Evolutionary conservation across 768 basidiomycete genomes (phyloP).

Genomic region (Pisolithus microcarpus): DNA sequence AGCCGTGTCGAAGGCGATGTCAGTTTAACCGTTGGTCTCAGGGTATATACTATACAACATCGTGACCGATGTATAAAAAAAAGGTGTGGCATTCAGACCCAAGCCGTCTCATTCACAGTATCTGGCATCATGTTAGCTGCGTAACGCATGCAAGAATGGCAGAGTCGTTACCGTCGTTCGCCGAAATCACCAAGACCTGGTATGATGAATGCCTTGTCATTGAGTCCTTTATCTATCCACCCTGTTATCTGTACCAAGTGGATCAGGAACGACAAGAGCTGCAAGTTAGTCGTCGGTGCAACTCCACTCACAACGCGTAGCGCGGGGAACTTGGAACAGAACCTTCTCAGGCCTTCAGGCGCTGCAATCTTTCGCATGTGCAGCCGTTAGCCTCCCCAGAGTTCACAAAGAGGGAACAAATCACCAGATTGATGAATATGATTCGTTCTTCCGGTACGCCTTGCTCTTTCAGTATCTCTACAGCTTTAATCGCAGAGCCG

Average conservation of each 20-base stretch:
- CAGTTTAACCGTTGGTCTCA: no score
- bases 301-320: conserved; percentile 61
- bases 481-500: conserved; percentile 95
- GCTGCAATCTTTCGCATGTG: conserved; percentile 59
- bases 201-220: conserved; percentile 85
- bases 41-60: no score
- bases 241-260: conserved; percentile 67
- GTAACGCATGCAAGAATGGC: neutral
- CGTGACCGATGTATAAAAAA: no score
- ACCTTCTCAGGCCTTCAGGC: conserved; percentile 81
- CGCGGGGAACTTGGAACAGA: conserved; percentile 68
- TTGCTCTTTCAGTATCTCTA: conserved; percentile 87
- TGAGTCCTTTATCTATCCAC: conserved; percentile 91
- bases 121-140: conserved; percentile 4
- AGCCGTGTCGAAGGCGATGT: no score
- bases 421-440: conserved; percentile 87
- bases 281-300: neutral
- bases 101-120: conserved; percentile 15
- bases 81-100: no score
- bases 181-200: conserved; percentile 98
- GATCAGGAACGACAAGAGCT: neutral
- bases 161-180: conserved; percentile 58
- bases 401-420: neutral
- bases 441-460: conserved; percentile 93
- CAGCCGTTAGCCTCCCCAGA: neutral